Conservation (phyloP, 768 basidiomycete species). For the Auricularia cornea region DNA sequence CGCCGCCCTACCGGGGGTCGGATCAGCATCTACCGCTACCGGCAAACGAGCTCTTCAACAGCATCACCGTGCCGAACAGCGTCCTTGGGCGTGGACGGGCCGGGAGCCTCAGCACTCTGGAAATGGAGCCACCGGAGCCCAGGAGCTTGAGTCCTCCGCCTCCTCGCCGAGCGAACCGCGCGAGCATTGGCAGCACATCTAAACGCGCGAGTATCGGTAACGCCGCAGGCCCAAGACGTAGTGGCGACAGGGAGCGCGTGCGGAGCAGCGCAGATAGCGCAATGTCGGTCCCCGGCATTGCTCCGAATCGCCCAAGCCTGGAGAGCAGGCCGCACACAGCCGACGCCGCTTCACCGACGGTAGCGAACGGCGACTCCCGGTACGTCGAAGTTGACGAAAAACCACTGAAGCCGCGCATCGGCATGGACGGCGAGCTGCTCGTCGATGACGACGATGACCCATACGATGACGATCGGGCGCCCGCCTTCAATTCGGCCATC, state of each 20-base stretch:
- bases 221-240: not conserved
- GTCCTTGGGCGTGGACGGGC: not conserved
- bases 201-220: not conserved
- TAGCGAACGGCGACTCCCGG: not conserved
- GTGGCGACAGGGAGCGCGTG: not conserved
- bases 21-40: not conserved
- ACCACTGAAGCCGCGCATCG: not conserved
- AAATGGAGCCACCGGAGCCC: not conserved
- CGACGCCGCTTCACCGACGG: too few species aligned
- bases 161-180: not conserved
- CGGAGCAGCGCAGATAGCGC: not conserved
- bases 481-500: not conserved
- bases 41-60: not conserved
- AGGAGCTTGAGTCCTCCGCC: not conserved
- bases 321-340: not conserved
- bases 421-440: not conserved
- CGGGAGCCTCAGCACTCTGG: not conserved
- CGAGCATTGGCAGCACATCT: not conserved
- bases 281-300: not conserved
- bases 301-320: not conserved
- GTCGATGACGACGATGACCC: not conserved
- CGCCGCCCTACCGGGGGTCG: not conserved
- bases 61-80: not conserved
- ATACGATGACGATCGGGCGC: not conserved
- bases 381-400: not conserved